Conservation (phyloP, 371 early-diverging fungal species). For the Zopfochytrium polystomum region DNA sequence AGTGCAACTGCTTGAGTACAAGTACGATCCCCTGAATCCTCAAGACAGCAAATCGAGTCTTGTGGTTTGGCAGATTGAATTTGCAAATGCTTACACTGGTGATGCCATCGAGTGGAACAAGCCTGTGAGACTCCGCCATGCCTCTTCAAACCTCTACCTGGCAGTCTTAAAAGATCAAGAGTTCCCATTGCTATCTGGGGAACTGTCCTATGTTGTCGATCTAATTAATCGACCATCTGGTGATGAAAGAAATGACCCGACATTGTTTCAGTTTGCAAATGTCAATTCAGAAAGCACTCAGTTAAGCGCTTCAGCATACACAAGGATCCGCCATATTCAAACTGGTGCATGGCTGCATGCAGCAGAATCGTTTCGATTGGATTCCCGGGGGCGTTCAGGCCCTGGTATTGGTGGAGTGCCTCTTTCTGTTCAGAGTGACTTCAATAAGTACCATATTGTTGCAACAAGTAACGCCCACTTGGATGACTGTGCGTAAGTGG, state of each 20-base stretch:
- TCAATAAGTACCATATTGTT: constrained; percentile 10
- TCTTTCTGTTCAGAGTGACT: background rate
- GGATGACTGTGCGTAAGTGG: constrained; percentile 30
- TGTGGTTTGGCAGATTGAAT: constrained; percentile 53
- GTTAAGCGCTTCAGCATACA: constrained; percentile 40
- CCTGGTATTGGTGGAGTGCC: background rate
- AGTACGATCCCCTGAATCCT: constrained; percentile 56
- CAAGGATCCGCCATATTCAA: constrained; percentile 47
- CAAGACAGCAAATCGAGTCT: constrained; percentile 51
- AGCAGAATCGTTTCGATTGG: constrained; percentile 17
- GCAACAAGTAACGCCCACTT: constrained; percentile 9
- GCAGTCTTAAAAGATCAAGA: constrained; percentile 29
- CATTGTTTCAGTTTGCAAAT: constrained; percentile 39
- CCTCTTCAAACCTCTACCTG: constrained; percentile 46
- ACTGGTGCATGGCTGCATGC: constrained; percentile 59
- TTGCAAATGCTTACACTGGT: constrained; percentile 18
- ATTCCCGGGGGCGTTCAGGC: background rate
- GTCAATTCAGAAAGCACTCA: constrained; percentile 37
- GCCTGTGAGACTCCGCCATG: constrained; percentile 47
- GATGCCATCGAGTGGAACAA: constrained; percentile 43
- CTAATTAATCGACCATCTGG: background rate
- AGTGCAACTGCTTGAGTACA: constrained; percentile 37
- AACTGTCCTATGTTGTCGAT: background rate
- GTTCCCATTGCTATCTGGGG: background rate
- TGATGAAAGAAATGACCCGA: constrained; percentile 28